These are phyloP conservation scores for Saccharomycopsis selenospora DNA, from an alignment of 805 yeast species.

Conservation along the genomic window DNA sequence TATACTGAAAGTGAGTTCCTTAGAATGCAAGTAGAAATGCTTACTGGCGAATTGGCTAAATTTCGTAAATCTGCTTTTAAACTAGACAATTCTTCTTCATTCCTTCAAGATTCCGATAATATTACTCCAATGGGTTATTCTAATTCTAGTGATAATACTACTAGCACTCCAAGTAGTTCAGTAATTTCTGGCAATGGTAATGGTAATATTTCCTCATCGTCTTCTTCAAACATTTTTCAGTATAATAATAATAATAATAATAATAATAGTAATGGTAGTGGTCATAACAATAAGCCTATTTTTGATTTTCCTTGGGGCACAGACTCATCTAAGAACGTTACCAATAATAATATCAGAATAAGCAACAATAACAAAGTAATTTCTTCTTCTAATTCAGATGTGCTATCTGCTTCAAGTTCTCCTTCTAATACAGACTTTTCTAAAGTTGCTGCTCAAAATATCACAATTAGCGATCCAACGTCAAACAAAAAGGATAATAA, in stretches of 20 bases:
- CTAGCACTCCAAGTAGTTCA: not conserved
- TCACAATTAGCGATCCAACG: slow-evolving; percentile 27
- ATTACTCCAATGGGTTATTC: slow-evolving; percentile 19
- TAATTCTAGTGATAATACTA: not conserved
- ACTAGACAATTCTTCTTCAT: not conserved
- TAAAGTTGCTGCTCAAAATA: not conserved
- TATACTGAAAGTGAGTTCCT: slow-evolving; percentile 66
- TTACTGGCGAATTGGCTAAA: slow-evolving; percentile 62
- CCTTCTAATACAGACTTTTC: slow-evolving; percentile 5
- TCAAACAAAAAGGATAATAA: slow-evolving; percentile 15
- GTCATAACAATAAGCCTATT: not conserved
- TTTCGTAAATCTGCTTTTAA: slow-evolving; percentile 36
- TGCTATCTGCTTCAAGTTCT: slow-evolving; percentile 11
- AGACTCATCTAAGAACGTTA: no score
- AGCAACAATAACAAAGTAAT: not conserved
- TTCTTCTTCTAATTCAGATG: slow-evolving; percentile 12
- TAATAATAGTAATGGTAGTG: not conserved
- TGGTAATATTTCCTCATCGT: no score
- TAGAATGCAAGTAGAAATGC: slow-evolving; percentile 65
- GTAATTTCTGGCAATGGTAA: no score
- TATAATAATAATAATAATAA: not conserved
- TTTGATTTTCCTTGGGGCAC: slow-evolving; percentile 19
- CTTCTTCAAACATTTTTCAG: not conserved
- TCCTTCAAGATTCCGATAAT: no score
- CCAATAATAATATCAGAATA: not conserved